These are phyloP conservation scores for Plenodomus lindquistii DNA, from an alignment of 2,329 filamentous ascomycete species.

Conservation along the genomic window DNA sequence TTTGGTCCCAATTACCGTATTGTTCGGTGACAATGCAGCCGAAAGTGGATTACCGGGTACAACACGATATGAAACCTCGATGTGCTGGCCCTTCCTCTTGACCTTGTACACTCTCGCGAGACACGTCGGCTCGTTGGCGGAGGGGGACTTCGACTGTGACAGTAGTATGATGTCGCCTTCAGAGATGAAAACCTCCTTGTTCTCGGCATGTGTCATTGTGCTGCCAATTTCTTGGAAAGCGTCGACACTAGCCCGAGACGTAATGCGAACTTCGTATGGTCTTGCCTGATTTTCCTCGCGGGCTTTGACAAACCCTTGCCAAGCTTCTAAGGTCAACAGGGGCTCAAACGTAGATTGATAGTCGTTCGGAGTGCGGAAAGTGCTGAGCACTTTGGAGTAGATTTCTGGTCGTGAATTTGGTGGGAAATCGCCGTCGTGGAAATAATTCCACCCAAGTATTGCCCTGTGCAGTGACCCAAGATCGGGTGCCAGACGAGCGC, in stretches of 20 bases:
- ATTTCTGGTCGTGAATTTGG: conserved; percentile 70
- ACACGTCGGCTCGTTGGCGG: conserved; percentile 75
- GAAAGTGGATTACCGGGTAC: conserved; percentile 68
- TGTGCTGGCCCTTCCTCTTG: conserved; percentile 75
- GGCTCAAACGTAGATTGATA: conserved; percentile 93
- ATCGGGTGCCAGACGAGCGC: conserved; percentile 86
- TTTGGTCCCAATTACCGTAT: conserved; percentile 74
- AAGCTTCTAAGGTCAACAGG: conserved; percentile 87
- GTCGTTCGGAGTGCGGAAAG: conserved; percentile 73
- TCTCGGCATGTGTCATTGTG: conserved; percentile 70
- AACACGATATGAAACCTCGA: conserved; percentile 86
- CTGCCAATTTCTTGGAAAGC: conserved; percentile 91
- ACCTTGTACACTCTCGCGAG: conserved; percentile 81
- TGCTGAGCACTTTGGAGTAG: conserved; percentile 76
- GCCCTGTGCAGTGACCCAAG: conserved; percentile 82
- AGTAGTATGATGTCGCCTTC: conserved; percentile 91
- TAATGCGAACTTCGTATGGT: conserved; percentile 83
- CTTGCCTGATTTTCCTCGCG: conserved; percentile 84
- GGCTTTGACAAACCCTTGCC: conserved; percentile 88
- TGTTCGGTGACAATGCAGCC: conserved; percentile 68
- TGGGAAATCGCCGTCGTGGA: conserved; percentile 83
- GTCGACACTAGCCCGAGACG: conserved; percentile 87
- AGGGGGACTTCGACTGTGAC: conserved; percentile 72
- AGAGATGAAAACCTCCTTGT: conserved; percentile 71
- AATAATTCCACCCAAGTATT: conserved; percentile 93